These are phyloP conservation scores for Fagus sylvatica DNA, from an alignment of 306 rosid genomes.

Conservation along the genomic window DNA sequence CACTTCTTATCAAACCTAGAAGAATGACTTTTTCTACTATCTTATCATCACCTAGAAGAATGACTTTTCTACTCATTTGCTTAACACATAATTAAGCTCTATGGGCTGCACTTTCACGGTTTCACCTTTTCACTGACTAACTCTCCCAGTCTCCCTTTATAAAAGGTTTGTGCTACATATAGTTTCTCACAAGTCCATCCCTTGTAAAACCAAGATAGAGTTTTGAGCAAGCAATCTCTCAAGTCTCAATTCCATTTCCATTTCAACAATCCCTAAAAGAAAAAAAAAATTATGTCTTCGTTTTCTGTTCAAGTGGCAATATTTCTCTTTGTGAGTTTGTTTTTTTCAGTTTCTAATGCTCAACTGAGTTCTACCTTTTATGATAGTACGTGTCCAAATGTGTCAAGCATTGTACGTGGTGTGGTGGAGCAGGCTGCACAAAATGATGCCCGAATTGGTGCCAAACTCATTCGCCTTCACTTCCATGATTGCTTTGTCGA, in stretches of 20 bases:
- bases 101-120: background rate
- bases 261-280: too few species aligned
- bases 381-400: slow-evolving; percentile 22
- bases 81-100: background rate
- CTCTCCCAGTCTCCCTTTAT: background rate
- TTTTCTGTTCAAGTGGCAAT: background rate
- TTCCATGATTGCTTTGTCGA: slow-evolving; percentile 42
- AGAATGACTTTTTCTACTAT: too few species aligned
- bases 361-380: slow-evolving; percentile 33
- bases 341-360: slow-evolving; percentile 18
- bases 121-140: background rate
- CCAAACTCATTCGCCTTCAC: slow-evolving; percentile 40
- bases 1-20: too few species aligned
- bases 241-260: too few species aligned
- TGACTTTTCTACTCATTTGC: background rate
- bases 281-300: slow-evolving; percentile 3
- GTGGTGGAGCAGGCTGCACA: slow-evolving; percentile 29
- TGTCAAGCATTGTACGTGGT: slow-evolving; percentile 22
- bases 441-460: slow-evolving; percentile 25
- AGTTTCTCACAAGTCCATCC: too few species aligned
- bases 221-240: too few species aligned
- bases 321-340: background rate
- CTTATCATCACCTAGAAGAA: too few species aligned
- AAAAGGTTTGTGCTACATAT: background rate
- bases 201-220: too few species aligned